phyloP scores from a whole-genome alignment of 225 moss, liverwort and hornwort genomes.

The Asterella californica region DNA sequence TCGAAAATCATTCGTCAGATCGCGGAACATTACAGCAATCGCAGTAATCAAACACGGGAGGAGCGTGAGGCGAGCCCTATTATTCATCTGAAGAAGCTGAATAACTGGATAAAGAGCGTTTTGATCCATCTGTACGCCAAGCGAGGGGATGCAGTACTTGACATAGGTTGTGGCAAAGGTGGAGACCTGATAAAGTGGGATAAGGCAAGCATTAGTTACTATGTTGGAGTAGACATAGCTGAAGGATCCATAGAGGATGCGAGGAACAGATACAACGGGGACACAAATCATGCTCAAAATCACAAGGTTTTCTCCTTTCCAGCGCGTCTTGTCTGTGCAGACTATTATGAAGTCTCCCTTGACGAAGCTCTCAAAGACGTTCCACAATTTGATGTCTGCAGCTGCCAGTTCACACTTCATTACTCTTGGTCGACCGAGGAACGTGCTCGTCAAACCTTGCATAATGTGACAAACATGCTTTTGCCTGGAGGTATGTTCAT shows the following conservation, averaged over 20 bases:
- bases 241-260: conserved; percentile 98
- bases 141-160: conserved; percentile 79
- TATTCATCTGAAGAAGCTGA: conserved; percentile 92
- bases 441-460: conserved; percentile 87
- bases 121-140: conserved; percentile 76
- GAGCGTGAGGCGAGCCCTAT: conserved; percentile 97
- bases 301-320: conserved; percentile 87
- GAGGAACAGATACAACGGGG: conserved; percentile 87
- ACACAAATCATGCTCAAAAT: conserved; percentile 86
- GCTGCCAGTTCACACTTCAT: conserved; percentile 92
- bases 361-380: conserved; percentile 74
- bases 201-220: conserved; percentile 83
- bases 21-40: conserved; percentile 91
- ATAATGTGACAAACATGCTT: conserved; percentile 70
- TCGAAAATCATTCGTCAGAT: conserved; percentile 61
- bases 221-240: conserved; percentile 90
- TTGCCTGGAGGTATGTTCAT: conserved; percentile 89
- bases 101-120: conserved; percentile 98
- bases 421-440: conserved; percentile 99
- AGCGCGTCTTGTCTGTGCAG: conserved; percentile 76
- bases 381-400: conserved; percentile 81
- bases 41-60: conserved; percentile 86
- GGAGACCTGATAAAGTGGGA: conserved; percentile 99
- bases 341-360: conserved; percentile 86
- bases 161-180: conserved; percentile 95